Evolutionary conservation across 345 rosid genomes (phyloP).

Genomic region (Murraya paniculata): DNA sequence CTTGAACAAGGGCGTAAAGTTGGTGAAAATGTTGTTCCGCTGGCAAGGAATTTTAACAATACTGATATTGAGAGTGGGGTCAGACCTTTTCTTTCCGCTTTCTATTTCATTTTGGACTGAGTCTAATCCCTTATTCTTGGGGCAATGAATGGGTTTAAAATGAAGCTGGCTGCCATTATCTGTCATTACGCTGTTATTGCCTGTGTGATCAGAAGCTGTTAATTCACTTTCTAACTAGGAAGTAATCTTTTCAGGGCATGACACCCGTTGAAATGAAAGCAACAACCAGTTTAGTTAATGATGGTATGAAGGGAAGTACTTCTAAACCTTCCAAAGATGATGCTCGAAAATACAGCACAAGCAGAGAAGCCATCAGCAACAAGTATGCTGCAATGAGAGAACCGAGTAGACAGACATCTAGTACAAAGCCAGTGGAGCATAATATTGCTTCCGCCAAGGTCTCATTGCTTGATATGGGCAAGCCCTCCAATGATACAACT

Average conservation of each 20-base stretch:
- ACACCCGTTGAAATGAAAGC: constrained; percentile 69
- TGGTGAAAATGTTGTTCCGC: constrained; percentile 90
- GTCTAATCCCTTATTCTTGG: not conserved
- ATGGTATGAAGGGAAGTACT: constrained; percentile 39
- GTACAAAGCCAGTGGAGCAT: constrained; percentile 47
- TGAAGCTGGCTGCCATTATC: not conserved
- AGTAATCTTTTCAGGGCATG: constrained; percentile 46
- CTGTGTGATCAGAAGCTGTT: not conserved
- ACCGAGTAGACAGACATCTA: constrained; percentile 54
- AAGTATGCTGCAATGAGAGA: constrained; percentile 87
- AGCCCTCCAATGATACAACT: constrained; percentile 25
- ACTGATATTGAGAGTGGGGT: constrained; percentile 63
- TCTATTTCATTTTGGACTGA: not conserved
- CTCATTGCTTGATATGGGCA: constrained; percentile 61
- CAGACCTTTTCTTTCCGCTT: constrained; percentile 10
- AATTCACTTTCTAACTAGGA: constrained; percentile 16
- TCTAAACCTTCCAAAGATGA: constrained; percentile 51
- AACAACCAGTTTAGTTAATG: constrained; percentile 34
- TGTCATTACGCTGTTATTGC: not conserved
- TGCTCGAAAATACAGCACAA: constrained; percentile 55
- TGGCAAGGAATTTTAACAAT: constrained; percentile 79
- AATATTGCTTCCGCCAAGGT: constrained; percentile 72
- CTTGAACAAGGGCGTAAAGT: constrained; percentile 80
- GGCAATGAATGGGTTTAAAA: not conserved
- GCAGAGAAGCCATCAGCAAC: constrained; percentile 79